Conservation (phyloP, 1,139 yeast genomes). For the Taphrina sp. region DNA sequence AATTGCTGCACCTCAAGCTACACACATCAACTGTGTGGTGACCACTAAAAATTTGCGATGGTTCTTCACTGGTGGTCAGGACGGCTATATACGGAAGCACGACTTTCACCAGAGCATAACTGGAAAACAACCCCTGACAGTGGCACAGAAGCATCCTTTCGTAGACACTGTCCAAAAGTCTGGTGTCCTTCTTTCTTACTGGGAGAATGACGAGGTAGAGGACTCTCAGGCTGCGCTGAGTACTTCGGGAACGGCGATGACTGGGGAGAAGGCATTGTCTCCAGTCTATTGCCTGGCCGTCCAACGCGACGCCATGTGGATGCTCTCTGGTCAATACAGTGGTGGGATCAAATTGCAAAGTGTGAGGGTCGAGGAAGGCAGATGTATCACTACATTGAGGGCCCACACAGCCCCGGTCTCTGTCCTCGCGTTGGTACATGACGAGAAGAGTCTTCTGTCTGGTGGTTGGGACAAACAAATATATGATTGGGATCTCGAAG, state of each 20-base stretch:
- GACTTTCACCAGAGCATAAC: slow-evolving; percentile 82
- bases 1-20: slow-evolving; percentile 48
- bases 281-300: slow-evolving; percentile 88
- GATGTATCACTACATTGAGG: slow-evolving; percentile 69
- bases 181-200: slow-evolving; percentile 78
- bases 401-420: slow-evolving; percentile 76
- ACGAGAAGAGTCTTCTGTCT: slow-evolving; percentile 63
- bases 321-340: slow-evolving; percentile 69
- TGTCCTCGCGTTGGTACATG: slow-evolving; percentile 60
- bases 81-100: slow-evolving; percentile 86
- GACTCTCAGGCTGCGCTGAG: slow-evolving; percentile 1
- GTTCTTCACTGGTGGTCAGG: slow-evolving; percentile 94
- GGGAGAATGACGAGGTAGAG: slow-evolving; percentile 69
- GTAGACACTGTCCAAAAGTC: slow-evolving; percentile 81
- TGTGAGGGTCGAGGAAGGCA: slow-evolving; percentile 79
- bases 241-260: slow-evolving; percentile 41
- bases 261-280: slow-evolving; percentile 48
- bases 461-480: slow-evolving; percentile 89
- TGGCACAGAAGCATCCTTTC: slow-evolving; percentile 84
- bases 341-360: slow-evolving; percentile 90
- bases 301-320: slow-evolving; percentile 79
- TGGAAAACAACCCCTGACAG: slow-evolving; percentile 86
- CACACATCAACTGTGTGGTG: slow-evolving; percentile 66
- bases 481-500: slow-evolving; percentile 79
- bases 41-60: slow-evolving; percentile 80